Evolutionary conservation across 768 basidiomycete genomes (phyloP), one percentile per base, ranked within the genome.

Genomic region (Rhizopogon sp.): DNA sequence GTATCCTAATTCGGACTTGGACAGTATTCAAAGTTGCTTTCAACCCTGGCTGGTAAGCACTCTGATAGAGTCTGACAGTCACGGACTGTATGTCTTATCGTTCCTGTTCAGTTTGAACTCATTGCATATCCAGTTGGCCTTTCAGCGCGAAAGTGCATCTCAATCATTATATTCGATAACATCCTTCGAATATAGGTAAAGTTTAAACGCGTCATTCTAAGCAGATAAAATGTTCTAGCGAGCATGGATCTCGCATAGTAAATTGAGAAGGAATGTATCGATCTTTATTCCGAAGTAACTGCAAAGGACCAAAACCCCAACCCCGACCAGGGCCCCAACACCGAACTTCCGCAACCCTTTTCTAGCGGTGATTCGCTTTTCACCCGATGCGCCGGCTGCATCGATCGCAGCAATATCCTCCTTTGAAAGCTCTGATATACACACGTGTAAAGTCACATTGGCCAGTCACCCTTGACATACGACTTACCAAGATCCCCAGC

Each of bases 401-500:
- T 88, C 85, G 43, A 87, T 80, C 1, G 72, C 72, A n/a, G 66
- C 61, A 41, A 86, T 74, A 47, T 86, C 84, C 3, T 76, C 72
- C 17, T 62, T 59, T 2, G 80, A 77, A 39, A 87, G 74, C 16
- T 64, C 83, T 85, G 60, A 0, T 33, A 42, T 43, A 7, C 41
- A 6, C 16, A 53, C 11, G 50, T 25, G 39, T 57, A 35, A 56
- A 33, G 9, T n/a, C 43, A 7, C 3, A 20, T 53, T 25, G 6
- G 31, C 20, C 20, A 42, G 29, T 10, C 29, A 14, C 5, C 6
- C 22, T 39, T 39, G 17, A 43, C 16, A 39, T 33, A 3, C 39
- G 3, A 58, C 77, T 43, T 58, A 85, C 85, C 57, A 10, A 91
- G 68, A 61, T 91, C 85, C 0, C 81, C 88, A 1, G 84, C 85